Evolutionary conservation across 331 rosid genomes (phyloP), one percentile per base, ranked within the genome.

Genomic region (Stylosanthes scabra): DNA sequence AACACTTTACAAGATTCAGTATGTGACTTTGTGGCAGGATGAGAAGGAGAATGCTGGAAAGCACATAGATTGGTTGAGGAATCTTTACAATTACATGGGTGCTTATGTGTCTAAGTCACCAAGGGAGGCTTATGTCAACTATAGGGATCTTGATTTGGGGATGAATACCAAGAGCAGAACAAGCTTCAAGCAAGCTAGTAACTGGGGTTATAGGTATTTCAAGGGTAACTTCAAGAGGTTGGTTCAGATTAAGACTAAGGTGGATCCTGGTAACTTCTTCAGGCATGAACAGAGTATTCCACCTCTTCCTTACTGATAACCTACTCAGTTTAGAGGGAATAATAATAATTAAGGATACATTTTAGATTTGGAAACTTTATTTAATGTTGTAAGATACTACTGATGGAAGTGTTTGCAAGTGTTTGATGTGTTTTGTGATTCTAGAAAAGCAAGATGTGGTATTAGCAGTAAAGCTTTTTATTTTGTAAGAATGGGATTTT

Each of bases 271-370:
- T 41, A 86, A 90, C 41, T 84, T 90, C 67, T 90, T 90, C 73
- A 75, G 91, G 60, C 89, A 87, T 77, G 96, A 90, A 63, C 96
- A 90, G 62, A 90, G 91, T 46, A 87, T 89, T 3, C 92, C 92
- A 20, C 88, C 84, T 15, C 82, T 81, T n/a, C 68, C 77, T 1
- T 9, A 74, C 47, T 78, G 27, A 60, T 10, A 25, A 20, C 25
- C 9, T 11, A 57, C 42, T 69, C 39, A 74, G 58, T 75, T 68
- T 55, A 56, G 63, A 74, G 31, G 44, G 50, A 71, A 34, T 34
- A n/a, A n/a, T n/a, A 71, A 34, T 34, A 34, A 34, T 34, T 59
- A 71, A 59, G 59, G 34, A 66, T 42, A 71, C 12, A 41, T 29
- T 20, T 20, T 75, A 65, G 44, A 13, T 65, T 71, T 42, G 28